A percentile compares a stretch with the other conserved stretches of the same genome.
These are phyloP conservation scores for Termitomyces sp. DNA, from an alignment of 768 basidiomycete species.

Conservation along the genomic window DNA sequence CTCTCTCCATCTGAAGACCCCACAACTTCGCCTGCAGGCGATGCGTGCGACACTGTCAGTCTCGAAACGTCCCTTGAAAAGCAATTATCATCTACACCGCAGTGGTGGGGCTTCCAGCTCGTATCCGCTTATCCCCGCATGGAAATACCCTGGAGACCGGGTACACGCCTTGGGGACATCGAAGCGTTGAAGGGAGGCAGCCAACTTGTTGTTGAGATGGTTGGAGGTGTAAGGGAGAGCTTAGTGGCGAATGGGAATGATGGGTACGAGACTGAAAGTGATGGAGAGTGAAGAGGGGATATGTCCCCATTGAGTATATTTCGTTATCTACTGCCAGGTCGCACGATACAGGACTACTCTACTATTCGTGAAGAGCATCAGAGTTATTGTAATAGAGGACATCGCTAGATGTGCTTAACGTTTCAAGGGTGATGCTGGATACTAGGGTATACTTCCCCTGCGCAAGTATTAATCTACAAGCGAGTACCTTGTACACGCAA, in stretches of 20 bases:
- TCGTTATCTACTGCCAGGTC: background rate
- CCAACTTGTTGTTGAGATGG: slow-evolving; percentile 1
- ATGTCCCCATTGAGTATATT: background rate
- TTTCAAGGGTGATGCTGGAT: no score
- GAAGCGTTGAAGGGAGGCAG: slow-evolving; percentile 51
- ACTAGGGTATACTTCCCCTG: background rate
- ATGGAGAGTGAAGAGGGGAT: background rate
- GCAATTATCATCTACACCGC: slow-evolving; percentile 3
- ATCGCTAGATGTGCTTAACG: background rate
- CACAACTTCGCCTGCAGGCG: slow-evolving; percentile 31
- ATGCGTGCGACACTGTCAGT: slow-evolving; percentile 26
- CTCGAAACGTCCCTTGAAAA: slow-evolving; percentile 32
- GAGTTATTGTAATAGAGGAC: background rate
- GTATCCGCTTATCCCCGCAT: slow-evolving; percentile 64
- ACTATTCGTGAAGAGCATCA: background rate
- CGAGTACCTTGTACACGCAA: background rate
- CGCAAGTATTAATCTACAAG: background rate
- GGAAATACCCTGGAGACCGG: slow-evolving; percentile 48
- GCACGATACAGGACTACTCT: background rate
- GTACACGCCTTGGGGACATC: slow-evolving; percentile 36
- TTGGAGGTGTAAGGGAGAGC: background rate
- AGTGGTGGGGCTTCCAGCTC: slow-evolving; percentile 75
- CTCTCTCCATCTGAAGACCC: slow-evolving; percentile 37
- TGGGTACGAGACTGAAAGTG: slow-evolving; percentile 1
- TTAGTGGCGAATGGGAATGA: background rate